Evolutionary conservation across 2,329 filamentous ascomycete genomes (phyloP), one percentile per base, ranked within the genome.

Genomic region (Metarhizium rileyi): DNA sequence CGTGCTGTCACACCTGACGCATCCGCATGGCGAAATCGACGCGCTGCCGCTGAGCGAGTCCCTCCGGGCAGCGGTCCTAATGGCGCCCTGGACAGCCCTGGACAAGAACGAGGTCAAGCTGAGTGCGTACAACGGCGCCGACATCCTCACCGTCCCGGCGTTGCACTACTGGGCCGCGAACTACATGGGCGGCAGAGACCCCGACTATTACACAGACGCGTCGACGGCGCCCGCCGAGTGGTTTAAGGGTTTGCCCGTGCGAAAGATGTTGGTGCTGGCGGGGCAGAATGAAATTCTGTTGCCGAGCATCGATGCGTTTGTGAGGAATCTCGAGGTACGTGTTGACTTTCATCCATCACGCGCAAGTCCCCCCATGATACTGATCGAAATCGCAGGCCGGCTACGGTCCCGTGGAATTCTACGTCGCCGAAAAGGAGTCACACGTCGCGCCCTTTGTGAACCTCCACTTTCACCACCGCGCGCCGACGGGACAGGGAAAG

Each of bases 391-490:
- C n/a, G n/a, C 23, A 52, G 50, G 44, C 50, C 30, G 50, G 50
- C 14, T 49, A 46, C 28, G 50, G 50, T 22, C 47, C 56, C 10
- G 43, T 53, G 7, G 55, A 58, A 36, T 45, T 56, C 2, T 53
- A 57, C 27, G 38, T 55, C 12, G 56, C 53, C 3, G 47, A 49
- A 7, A 18, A 51, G 5, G 56, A 58, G 35, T 53, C 52, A 27
- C 56, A 58, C 27, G 50, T 56, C 26, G 56, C 56, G 36, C 53
- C 52, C 0, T 51, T 58, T 7, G 50, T 53, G 22, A 58, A 58
- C 30, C 47, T 57, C 10, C 30, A 49, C 14, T 53, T 50, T 18
- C 40, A 46, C 23, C 44, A 53, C 20, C 46, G 46, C 10, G 46
- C 43, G 10, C 55, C 56, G 40, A 58, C 55, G 2, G 45, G 51